phyloP scores from a whole-genome alignment of 305 asterid genomes.

The Fraxinus velutina region DNA sequence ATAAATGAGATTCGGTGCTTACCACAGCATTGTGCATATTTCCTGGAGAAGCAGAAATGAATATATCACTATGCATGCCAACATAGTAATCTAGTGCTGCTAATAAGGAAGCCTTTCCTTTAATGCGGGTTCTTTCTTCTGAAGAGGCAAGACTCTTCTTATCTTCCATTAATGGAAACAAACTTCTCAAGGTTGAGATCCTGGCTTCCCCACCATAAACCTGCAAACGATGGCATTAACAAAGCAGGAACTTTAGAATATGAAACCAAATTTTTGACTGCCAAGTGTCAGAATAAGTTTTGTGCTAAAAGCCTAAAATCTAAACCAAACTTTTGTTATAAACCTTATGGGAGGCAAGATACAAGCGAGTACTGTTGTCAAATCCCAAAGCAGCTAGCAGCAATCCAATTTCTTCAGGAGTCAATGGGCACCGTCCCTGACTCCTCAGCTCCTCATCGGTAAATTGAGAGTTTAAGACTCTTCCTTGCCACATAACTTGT shows the following conservation, averaged over 20 bases:
- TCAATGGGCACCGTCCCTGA: constrained; percentile 89
- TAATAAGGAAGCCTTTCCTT: constrained; percentile 87
- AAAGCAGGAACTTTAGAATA: neutral
- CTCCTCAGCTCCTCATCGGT: constrained; percentile 94
- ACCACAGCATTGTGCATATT: constrained; percentile 99
- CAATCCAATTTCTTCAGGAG: constrained; percentile 95
- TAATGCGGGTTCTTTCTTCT: constrained; percentile 69
- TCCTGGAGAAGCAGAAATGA: constrained; percentile 96
- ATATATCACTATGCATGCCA: constrained; percentile 84
- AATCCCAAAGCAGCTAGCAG: constrained; percentile 90
- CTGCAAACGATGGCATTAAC: constrained; percentile 29
- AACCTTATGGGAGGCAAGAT: constrained; percentile 97
- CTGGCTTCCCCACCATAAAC: constrained; percentile 97
- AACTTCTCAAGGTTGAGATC: constrained; percentile 62
- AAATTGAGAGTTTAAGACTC: constrained; percentile 88
- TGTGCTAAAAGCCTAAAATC: neutral
- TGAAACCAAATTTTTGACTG: neutral
- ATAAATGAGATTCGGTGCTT: constrained; percentile 25
- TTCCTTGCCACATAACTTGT: constrained; percentile 94
- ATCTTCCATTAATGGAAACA: constrained; percentile 92
- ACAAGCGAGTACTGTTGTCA: constrained; percentile 72
- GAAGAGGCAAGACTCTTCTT: constrained; percentile 85
- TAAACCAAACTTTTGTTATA: neutral
- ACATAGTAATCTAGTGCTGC: constrained; percentile 96
- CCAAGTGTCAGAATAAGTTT: neutral